Evolutionary conservation across 2,329 filamentous ascomycete species (phyloP), one percentile per base, ranked within the genome.

Genomic region (Venturiaceae sp.): DNA sequence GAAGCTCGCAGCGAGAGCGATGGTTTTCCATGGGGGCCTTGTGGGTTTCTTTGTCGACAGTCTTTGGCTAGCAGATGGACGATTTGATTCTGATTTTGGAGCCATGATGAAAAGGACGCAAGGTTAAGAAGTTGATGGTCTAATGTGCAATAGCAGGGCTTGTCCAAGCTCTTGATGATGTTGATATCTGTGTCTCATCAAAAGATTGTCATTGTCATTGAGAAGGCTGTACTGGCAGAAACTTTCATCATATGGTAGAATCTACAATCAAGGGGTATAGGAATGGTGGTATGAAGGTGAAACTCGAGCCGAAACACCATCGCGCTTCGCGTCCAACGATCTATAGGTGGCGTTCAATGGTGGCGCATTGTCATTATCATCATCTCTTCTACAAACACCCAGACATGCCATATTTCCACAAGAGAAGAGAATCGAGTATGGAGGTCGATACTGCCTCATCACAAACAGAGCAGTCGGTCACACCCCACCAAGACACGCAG

Each of bases 1-100:
- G 16, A 85, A 67, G 19, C 66, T 68, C 58, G 64, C 63, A 52
- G 72, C 71, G 52, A 66, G 64, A 32, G 64, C 66, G n/a, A 69
- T 58, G 26, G 46, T 46, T 54, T 60, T 60, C 37, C 62, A 61
- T 68, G 69, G 44, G 46, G 9, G 66, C 63, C 36, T 33, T 44
- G 14, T 55, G 30, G 34, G 34, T 19, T 54, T 28, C 52, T 55
- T 33, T 39, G 39, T 14, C 8, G 41, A 1, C 32, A n/a, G 30
- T 41, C 52, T 26, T 30, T 37, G 52, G 26, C 52, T 30, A 23
- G 33, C 28, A 59, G 26, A 34, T 63, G 55, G 26, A 66, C 60
- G 19, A 64, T 57, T 53, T 66, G 26, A 9, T 39, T 41, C 44
- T 23, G 54, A 13, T 37, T 56, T 56, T 32, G 54, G 34, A 30